Percentiles rank a stretch among this genome's conserved stretches.
These are phyloP conservation scores for Polychaeton citri DNA, from an alignment of 2,329 filamentous ascomycete species.

Conservation along the genomic window DNA sequence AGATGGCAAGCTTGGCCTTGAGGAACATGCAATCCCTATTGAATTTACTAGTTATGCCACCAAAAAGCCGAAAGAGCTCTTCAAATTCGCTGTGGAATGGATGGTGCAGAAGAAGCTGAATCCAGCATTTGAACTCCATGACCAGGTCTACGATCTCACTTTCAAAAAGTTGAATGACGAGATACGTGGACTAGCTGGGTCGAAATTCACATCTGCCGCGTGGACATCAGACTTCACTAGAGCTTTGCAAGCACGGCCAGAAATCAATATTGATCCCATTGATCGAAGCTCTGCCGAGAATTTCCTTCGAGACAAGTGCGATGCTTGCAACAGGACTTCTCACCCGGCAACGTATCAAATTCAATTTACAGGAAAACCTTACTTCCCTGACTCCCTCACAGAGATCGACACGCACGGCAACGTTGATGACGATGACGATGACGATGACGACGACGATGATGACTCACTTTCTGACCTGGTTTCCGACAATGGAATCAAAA, in stretches of 20 bases:
- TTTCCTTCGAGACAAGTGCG: slow-evolving; percentile 39
- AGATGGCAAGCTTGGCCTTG: slow-evolving; percentile 41
- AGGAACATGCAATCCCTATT: slow-evolving; percentile 50
- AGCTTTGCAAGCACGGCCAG: slow-evolving; percentile 52
- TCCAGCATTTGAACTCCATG: slow-evolving; percentile 50
- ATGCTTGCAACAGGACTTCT: slow-evolving; percentile 55
- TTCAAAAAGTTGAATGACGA: slow-evolving; percentile 63
- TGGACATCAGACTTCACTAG: slow-evolving; percentile 57
- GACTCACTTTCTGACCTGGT: slow-evolving; percentile 19
- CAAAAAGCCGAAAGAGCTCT: slow-evolving; percentile 57
- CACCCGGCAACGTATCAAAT: slow-evolving; percentile 57
- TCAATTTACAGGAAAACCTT: slow-evolving; percentile 51
- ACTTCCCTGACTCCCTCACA: slow-evolving; percentile 51
- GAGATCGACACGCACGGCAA: slow-evolving; percentile 45
- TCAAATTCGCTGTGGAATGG: slow-evolving; percentile 64
- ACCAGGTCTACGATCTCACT: slow-evolving; percentile 53
- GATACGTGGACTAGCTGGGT: slow-evolving; percentile 51
- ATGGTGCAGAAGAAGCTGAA: slow-evolving; percentile 69
- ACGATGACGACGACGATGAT: slow-evolving; percentile 28
- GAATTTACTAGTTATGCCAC: slow-evolving; percentile 54
- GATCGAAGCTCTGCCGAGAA: slow-evolving; percentile 24
- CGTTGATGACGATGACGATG: slow-evolving; percentile 29
- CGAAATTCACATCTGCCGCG: slow-evolving; percentile 56
- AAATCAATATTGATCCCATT: slow-evolving; percentile 39
- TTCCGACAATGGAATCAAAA: slow-evolving; percentile 11